Conservation (phyloP, 2,329 filamentous ascomycete genomes). For the Fusarium lyarnte region DNA sequence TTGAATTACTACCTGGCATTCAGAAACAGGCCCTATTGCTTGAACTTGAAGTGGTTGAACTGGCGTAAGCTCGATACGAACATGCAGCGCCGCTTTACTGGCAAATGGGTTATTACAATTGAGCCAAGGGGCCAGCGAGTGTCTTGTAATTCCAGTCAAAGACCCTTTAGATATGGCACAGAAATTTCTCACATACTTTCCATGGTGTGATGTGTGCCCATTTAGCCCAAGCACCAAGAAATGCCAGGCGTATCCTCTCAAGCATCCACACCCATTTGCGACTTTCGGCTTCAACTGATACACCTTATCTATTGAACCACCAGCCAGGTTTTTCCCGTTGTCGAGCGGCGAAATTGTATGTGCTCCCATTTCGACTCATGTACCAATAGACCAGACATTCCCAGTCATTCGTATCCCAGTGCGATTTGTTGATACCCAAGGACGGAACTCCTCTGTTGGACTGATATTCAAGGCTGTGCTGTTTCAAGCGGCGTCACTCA, state of each 20-base stretch:
- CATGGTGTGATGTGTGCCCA: not conserved
- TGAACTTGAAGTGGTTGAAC: too few species aligned
- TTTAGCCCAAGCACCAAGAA: not conserved
- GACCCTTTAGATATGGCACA: accelerated
- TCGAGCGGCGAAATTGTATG: not conserved
- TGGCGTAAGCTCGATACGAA: constrained; percentile 11
- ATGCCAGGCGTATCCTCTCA: not conserved
- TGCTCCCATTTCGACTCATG: too few species aligned
- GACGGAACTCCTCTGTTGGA: not conserved
- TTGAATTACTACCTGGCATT: too few species aligned
- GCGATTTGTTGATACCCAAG: too few species aligned
- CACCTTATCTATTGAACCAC: too few species aligned
- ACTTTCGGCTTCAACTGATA: too few species aligned
- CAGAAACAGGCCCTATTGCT: too few species aligned
- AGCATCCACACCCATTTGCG: not conserved
- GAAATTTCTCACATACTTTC: accelerated
- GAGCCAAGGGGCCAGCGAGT: accelerated
- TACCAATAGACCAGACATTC: too few species aligned
- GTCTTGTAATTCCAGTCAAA: accelerated
- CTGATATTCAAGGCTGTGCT: accelerated
- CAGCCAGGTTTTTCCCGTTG: too few species aligned
- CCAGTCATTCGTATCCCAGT: too few species aligned
- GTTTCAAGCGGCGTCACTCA: accelerated
- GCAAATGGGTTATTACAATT: accelerated
- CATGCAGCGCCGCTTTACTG: accelerated